Conservation (phyloP, 805 yeast genomes). For the Cyberlindnera nakhonratchasimensis region DNA sequence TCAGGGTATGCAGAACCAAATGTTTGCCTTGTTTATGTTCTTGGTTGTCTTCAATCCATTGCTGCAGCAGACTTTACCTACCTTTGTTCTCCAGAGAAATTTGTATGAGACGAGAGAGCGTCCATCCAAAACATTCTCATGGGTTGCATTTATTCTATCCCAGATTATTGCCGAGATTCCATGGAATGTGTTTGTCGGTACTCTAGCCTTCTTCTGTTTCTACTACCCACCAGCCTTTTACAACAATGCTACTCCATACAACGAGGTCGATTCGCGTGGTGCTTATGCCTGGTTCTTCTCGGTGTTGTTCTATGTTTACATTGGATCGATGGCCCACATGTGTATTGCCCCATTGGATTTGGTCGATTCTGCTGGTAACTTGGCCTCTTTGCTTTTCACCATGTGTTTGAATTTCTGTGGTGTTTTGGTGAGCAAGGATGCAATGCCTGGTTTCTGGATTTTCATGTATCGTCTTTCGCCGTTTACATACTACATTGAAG, state of each 20-base stretch:
- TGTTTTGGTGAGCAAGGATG: conserved; percentile 55
- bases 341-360: conserved; percentile 56
- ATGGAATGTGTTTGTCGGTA: conserved; percentile 58
- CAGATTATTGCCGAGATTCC: conserved; percentile 67
- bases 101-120: conserved; percentile 71
- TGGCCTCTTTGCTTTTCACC: conserved; percentile 54
- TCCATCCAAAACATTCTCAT: conserved; percentile 66
- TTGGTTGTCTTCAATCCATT: conserved; percentile 52
- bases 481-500: conserved; percentile 59
- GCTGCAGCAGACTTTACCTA: conserved; percentile 60
- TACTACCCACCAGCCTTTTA: conserved; percentile 70
- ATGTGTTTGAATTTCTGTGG: conserved; percentile 74
- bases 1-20: conserved; percentile 78
- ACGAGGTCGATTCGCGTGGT: conserved; percentile 15
- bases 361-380: conserved; percentile 61
- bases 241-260: conserved; percentile 9
- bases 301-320: conserved; percentile 48
- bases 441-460: conserved; percentile 72
- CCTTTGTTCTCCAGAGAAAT: conserved; percentile 58
- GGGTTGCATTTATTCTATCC: conserved; percentile 59
- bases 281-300: conserved; percentile 38
- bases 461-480: conserved; percentile 78
- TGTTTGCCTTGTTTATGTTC: conserved; percentile 74
- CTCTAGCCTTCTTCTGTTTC: conserved; percentile 57
- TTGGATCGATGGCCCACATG: conserved; percentile 56